Evolutionary conservation across 2,329 filamentous ascomycete species (phyloP), one percentile per base, ranked within the genome.

Genomic region (Botrytis tulipae): DNA sequence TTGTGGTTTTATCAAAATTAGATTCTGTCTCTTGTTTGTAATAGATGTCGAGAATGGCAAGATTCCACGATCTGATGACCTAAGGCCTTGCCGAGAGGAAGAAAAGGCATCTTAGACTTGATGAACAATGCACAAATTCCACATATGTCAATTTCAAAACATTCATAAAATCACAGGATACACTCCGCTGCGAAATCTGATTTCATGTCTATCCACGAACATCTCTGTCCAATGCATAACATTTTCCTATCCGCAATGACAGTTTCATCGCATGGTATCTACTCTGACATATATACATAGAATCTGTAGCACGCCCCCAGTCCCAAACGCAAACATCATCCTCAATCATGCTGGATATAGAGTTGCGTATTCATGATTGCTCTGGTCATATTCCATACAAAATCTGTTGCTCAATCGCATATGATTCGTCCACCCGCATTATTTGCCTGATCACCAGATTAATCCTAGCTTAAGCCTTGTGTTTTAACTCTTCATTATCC

Each of bases 61-160:
- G 42, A 44, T 44, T 18, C 16, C 18, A 18, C 16, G 4, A 44
- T 18, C 42, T 44, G 5, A 44, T 44, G 1, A 18, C 18, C 42
- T 7, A 18, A 44, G 42, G 42, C 5, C 6, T 44, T 18, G 16
- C 1, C 42, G 16, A 44, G 16, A 44, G 16, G 16, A 44, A 44
- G 4, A 18, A 4, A 42, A 7, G 16, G 16, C 16, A 6, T 18
- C 42, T 42, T 42, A 6, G 16, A 42, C 0, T 42, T 42, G 42
- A 18, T 7, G 14, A 42, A 18, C 14, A 18, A 42, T 42, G 42
- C 14, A 42, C 14, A 18, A 1, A 18, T 42, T 42, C 16, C 42
- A 44, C 12, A n/a, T 0, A 44, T 10, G 4, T 12, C 4, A 44
- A 18, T 16, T 18, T 63, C 4, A 3, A 22, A 0, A 1, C 32